Base-by-base conservation (phyloP, 1,284 basidiomycete genomes). In the Cutaneotrichosporon daszewskae region DNA sequence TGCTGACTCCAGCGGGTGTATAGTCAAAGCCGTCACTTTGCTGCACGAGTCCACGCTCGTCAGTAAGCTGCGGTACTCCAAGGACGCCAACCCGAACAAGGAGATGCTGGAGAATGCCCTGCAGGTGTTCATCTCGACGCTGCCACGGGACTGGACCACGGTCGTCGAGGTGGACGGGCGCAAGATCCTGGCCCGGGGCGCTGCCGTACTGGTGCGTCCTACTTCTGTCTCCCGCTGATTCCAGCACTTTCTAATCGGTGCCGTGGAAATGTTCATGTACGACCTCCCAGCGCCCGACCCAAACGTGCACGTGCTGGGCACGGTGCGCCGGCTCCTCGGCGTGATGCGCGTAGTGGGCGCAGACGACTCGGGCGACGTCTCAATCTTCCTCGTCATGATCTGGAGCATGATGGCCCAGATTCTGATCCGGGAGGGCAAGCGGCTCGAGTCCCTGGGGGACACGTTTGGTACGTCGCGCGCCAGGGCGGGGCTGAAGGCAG, bases 281-380 rank as follows among this genome's bases (percentile, higher is more conserved):
- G 49, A 55, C 34, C 26, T 18, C 14, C 8, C 8, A 8, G 43
- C 37, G 22, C 25, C 32, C 12, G 40, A 23, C n/a, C 32, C 39
- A 8, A 55, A 55, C 31, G 45, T 47, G 37, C 42, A 36, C 19
- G 50, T 50, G 14, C 32, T 55, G 23, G 46, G 42, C 24, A 43
- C 45, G 7, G 50, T 35, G 4, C 36, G 47, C 12, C 26, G 39
- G 8, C 47, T 50, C 33, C 47, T 53, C 1, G 53, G 51, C 28
- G 32, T 47, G 10, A 43, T 52, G 13, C 45, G 37, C 12, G 24
- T 52, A 11, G 16, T 45, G 11, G 32, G 33, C 19, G 32, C 35
- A 4, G 22, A 27, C 4, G 47, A 47, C 31, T 32, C 14, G 12
- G 25, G 27, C 40, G 39, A 17, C 36, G 12, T 39, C 25, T 13